Percentiles rank a stretch among this genome's conserved stretches.
These are phyloP conservation scores for Euphorbia lathyris DNA, from an alignment of 345 rosid species.

Conservation along the genomic window DNA sequence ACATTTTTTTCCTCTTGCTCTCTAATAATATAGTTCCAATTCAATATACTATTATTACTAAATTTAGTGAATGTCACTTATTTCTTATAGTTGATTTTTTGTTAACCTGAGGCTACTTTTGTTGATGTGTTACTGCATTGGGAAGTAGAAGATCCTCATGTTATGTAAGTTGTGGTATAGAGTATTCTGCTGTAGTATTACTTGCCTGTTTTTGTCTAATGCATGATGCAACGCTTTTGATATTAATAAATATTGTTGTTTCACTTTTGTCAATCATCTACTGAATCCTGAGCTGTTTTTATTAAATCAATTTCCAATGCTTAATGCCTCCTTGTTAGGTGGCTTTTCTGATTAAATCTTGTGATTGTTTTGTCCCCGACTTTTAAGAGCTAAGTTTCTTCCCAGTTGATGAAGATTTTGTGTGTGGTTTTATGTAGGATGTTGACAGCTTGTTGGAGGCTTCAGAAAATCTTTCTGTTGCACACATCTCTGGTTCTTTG, in stretches of 20 bases:
- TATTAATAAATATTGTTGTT: not conserved
- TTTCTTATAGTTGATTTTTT: not conserved
- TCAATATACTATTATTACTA: not conserved
- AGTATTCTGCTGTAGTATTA: not conserved
- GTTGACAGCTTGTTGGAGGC: constrained; percentile 43
- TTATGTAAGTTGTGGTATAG: not conserved
- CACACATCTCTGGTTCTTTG: constrained; percentile 25
- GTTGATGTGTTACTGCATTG: not conserved
- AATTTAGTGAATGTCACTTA: not conserved
- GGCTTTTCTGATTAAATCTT: constrained; percentile 1
- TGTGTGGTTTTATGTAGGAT: constrained; percentile 41
- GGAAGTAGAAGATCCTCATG: not conserved
- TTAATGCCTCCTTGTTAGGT: not conserved
- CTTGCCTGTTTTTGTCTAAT: not conserved
- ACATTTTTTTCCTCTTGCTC: not conserved
- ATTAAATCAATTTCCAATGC: not conserved
- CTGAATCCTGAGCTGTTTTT: not conserved
- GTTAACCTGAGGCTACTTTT: not conserved
- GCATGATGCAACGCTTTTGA: constrained; percentile 1
- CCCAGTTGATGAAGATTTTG: not conserved
- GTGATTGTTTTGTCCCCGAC: not conserved
- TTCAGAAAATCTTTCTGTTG: constrained; percentile 28
- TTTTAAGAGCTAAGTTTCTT: not conserved
- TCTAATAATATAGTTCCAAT: not conserved
- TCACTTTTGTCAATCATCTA: not conserved